Evolutionary conservation across 129 eudicot genomes (phyloP), one percentile per base, ranked within the genome.

Genomic region (Chrysanthemum lavandulifolium): DNA sequence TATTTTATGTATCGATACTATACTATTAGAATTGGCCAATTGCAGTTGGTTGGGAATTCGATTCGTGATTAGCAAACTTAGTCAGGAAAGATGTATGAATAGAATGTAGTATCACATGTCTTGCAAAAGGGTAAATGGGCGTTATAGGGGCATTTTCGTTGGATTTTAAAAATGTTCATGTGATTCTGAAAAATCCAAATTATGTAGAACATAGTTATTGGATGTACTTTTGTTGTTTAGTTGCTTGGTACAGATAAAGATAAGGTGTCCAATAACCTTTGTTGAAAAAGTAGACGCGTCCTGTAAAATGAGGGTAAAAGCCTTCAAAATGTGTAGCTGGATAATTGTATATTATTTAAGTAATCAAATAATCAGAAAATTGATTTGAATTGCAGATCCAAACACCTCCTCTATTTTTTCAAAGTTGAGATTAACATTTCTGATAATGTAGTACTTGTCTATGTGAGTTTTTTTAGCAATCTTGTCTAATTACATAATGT

Each of bases 401-500:
- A 40, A 40, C 10, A 31, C 36, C 25, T 23, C 25, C 25, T 23
- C 25, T 23, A 23, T 23, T 23, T 23, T 23, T 23, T 23, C 25
- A 23, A 23, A 23, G 25, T 33, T 33, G 6, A 33, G 40, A 33
- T 33, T 33, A 33, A 33, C 40, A 33, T 33, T 33, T 5, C 33
- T 55, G 31, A 11, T 70, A 52, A 19, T 18, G 16, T 5, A 49
- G 16, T 27, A 49, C 21, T 72, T 72, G 8, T 49, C 5, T 64
- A 1, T 62, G 51, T 16, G 40, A 5, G 15, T 21, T 62, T 74
- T 13, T 10, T 52, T 65, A 43, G 12, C 6, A 55, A 4, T 65
- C 47, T 10, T 65, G 64, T 54, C 79, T 76, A 57, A 57, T 27
- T 45, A 71, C 47, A 40, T 8, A 40, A 40, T 40, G 0, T 27